These are phyloP conservation scores for Tremellales sp. DNA, from an alignment of 1,284 basidiomycete genomes.

Conservation along the genomic window DNA sequence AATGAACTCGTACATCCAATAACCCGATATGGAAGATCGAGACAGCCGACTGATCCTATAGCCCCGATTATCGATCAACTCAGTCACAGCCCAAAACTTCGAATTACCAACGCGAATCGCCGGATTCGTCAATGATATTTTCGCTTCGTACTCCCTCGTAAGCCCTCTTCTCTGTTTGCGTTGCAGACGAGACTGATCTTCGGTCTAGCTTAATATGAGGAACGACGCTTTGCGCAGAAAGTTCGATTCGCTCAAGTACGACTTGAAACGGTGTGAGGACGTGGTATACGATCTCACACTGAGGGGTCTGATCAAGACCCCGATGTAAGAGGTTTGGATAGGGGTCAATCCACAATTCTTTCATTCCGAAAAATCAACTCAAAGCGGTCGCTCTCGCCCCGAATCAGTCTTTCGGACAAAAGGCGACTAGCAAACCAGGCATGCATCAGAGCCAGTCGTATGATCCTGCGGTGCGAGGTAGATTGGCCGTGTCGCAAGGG, in stretches of 20 bases:
- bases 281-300: conserved; percentile 49
- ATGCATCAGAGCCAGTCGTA: too few relatives aligned
- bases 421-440: too few relatives aligned
- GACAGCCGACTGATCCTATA: conserved; percentile 19
- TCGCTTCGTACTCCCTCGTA: conserved; percentile 48
- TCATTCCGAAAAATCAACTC: too few relatives aligned
- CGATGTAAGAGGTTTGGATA: too few relatives aligned
- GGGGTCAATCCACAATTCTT: too few relatives aligned
- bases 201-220: conserved; percentile 44
- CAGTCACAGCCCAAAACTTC: conserved; percentile 49
- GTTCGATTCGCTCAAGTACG: conserved; percentile 50
- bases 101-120: conserved; percentile 46
- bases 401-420: too few relatives aligned
- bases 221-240: conserved; percentile 47
- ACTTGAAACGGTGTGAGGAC: conserved; percentile 49
- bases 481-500: too few relatives aligned
- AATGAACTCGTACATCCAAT: conserved; percentile 45
- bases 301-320: conserved; percentile 23
- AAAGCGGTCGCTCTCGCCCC: too few relatives aligned
- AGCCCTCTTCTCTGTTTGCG: conserved; percentile 9
- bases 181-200: background rate
- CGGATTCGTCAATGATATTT: conserved; percentile 48
- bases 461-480: too few relatives aligned
- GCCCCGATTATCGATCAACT: conserved; percentile 48
- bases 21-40: background rate